phyloP scores from a whole-genome alignment of 768 basidiomycete species.

The Lactarius indigo region DNA sequence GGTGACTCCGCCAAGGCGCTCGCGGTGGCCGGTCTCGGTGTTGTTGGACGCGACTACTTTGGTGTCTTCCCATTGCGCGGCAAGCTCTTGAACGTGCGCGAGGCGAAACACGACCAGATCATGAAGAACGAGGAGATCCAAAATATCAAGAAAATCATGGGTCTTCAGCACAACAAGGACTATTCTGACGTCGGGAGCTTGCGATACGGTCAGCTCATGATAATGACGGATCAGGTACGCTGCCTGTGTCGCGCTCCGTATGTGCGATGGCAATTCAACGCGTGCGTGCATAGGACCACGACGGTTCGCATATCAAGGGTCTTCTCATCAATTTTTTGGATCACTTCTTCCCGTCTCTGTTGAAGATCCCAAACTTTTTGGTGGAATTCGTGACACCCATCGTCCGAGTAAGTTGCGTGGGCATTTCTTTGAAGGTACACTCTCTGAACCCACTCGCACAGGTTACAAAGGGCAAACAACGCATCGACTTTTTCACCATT shows the following conservation, averaged over 20 bases:
- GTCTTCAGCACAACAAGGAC: slow-evolving; percentile 89
- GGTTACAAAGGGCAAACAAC: slow-evolving; percentile 76
- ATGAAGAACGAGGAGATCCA: slow-evolving; percentile 98
- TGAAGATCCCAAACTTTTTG: slow-evolving; percentile 87
- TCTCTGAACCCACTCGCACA: slow-evolving; percentile 29
- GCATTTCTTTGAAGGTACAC: neutral
- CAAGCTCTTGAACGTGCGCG: slow-evolving; percentile 94
- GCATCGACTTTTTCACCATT: slow-evolving; percentile 91
- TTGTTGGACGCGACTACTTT: slow-evolving; percentile 94
- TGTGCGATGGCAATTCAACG: neutral
- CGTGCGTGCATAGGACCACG: slow-evolving; percentile 72
- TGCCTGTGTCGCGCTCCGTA: neutral
- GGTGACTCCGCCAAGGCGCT: slow-evolving; percentile 98
- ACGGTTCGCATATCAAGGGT: slow-evolving; percentile 99
- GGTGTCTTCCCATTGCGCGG: slow-evolving; percentile 98
- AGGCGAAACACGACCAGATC: slow-evolving; percentile 93
- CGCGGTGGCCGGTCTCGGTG: slow-evolving; percentile 89
- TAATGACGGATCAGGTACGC: slow-evolving; percentile 98
- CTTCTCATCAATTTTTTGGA: slow-evolving; percentile 97
- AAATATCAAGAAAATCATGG: slow-evolving; percentile 97
- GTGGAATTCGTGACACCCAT: slow-evolving; percentile 99
- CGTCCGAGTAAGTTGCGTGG: slow-evolving; percentile 63
- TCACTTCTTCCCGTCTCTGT: slow-evolving; percentile 91
- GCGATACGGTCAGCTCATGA: slow-evolving; percentile 94
- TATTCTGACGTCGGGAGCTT: slow-evolving; percentile 66